phyloP scores from a whole-genome alignment of 805 yeast genomes.

The Ascoidea asiatica region DNA sequence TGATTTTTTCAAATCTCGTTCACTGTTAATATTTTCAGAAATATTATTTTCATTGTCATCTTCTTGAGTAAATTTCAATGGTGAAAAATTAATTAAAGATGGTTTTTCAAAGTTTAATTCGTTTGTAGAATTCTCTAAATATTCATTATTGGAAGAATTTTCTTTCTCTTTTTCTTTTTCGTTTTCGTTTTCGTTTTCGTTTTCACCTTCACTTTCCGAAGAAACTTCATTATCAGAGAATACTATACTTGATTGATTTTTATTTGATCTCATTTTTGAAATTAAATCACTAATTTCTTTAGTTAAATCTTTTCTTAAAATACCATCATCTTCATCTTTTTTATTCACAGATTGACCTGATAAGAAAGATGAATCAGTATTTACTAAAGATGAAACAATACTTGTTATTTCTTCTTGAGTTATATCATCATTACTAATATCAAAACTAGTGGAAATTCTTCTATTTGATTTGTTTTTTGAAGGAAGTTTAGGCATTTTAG shows the following conservation, averaged over 20 bases:
- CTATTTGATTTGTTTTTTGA: neutral
- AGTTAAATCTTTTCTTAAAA: neutral
- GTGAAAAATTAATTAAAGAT: neutral
- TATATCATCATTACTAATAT: too few species aligned
- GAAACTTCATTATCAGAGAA: neutral
- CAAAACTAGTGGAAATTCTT: neutral
- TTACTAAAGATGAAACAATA: neutral
- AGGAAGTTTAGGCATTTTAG: neutral
- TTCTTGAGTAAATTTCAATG: conserved; percentile 9
- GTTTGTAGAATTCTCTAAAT: too few species aligned
- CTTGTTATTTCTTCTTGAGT: neutral
- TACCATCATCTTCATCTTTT: neutral
- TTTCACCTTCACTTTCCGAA: conserved; percentile 1
- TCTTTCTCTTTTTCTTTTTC: neutral
- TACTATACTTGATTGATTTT: neutral
- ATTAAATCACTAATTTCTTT: neutral
- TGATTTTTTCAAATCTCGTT: too few species aligned
- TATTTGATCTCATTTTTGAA: neutral
- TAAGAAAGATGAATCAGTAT: neutral
- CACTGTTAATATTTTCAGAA: neutral
- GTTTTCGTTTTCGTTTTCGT: neutral
- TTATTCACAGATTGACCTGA: neutral
- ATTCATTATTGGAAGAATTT: conserved; percentile 3
- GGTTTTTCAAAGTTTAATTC: too few species aligned
- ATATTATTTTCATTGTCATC: conserved; percentile 10